These are phyloP conservation scores for Seiridium cupressi DNA, from an alignment of 2,329 filamentous ascomycete genomes.

Conservation along the genomic window DNA sequence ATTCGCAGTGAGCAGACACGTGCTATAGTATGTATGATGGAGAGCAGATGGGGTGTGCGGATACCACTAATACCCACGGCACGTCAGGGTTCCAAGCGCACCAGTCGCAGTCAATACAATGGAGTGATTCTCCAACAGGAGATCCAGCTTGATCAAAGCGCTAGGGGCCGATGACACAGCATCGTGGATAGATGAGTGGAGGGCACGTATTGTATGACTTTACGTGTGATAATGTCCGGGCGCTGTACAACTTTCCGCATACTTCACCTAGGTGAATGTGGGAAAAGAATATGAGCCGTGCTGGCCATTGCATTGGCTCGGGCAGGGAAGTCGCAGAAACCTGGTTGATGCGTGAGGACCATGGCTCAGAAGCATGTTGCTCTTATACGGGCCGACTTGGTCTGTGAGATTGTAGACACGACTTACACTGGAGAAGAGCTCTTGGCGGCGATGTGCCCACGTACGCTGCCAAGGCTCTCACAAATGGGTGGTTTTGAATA, in stretches of 20 bases:
- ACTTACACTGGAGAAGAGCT: not conserved
- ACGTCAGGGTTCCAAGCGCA: slow-evolving; percentile 1
- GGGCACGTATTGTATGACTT: not conserved
- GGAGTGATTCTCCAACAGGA: not conserved
- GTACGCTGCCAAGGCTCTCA: not conserved
- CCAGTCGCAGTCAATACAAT: slow-evolving; percentile 1
- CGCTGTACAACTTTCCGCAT: not conserved
- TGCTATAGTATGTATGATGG: not conserved
- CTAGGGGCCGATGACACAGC: not conserved
- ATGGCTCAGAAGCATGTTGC: not conserved
- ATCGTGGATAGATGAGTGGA: not conserved
- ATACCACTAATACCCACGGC: slow-evolving; percentile 4
- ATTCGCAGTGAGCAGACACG: not conserved
- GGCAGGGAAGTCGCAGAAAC: too few species aligned
- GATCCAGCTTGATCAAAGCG: not conserved
- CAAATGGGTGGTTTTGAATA: not conserved
- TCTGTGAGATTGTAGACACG: not conserved
- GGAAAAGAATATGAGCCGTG: not conserved
- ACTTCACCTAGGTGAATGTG: not conserved
- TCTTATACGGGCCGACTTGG: not conserved
- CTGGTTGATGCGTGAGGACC: not conserved
- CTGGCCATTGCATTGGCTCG: too few species aligned
- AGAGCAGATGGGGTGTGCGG: not conserved
- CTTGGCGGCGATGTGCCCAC: not conserved
- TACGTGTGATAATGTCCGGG: not conserved